Conservation (phyloP, 148 eudicot genomes). For the Mesembryanthemum crystallinum region DNA sequence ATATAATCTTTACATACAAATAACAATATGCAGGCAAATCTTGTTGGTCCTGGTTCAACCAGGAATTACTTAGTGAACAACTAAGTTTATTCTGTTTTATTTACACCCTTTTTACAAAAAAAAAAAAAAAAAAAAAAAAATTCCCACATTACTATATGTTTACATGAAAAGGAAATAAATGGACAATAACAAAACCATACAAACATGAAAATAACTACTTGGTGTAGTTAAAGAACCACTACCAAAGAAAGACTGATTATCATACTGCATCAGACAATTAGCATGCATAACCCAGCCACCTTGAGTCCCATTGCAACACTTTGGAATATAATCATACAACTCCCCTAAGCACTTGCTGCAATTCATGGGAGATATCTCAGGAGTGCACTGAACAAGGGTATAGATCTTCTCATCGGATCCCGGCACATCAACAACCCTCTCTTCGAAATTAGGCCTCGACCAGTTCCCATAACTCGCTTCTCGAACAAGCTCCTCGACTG, state of each 20-base stretch:
- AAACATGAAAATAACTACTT: neutral
- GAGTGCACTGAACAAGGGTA: constrained; percentile 36
- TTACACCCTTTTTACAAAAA: no score
- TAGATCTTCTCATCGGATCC: constrained; percentile 16
- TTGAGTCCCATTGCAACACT: constrained; percentile 17
- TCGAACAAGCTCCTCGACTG: constrained; percentile 8
- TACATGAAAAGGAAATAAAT: neutral
- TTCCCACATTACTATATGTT: neutral
- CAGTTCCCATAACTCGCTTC: constrained; percentile 21
- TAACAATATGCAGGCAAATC: no score
- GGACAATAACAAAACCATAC: neutral
- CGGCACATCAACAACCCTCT: constrained; percentile 10
- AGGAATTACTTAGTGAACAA: no score
- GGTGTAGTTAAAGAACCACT: neutral
- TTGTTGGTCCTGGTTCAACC: no score
- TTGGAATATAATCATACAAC: constrained; percentile 1
- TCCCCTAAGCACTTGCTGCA: constrained; percentile 32
- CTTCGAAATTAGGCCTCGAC: constrained; percentile 20
- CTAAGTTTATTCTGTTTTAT: no score
- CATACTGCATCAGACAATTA: constrained; percentile 20
- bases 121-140: no score
- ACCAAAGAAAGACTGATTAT: constrained; percentile 23
- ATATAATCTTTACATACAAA: no score
- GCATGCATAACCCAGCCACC: constrained; percentile 22
- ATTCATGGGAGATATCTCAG: constrained; percentile 21